A percentile compares a stretch with the other conserved stretches of the same genome.
Conservation (phyloP, 164 flowering plant species). For the Macadamia tetraphylla region DNA sequence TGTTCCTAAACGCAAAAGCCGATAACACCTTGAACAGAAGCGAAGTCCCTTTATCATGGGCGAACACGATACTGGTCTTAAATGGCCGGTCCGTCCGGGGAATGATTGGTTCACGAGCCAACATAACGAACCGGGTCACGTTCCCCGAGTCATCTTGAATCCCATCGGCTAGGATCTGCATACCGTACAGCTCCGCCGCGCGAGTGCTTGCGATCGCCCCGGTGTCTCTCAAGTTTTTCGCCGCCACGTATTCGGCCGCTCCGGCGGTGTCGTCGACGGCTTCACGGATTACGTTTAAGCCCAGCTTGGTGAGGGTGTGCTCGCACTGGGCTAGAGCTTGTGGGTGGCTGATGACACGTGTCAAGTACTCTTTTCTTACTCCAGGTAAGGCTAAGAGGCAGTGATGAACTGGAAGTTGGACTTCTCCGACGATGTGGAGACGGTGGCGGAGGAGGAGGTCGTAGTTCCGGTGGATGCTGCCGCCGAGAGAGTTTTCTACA, state of each 20-base stretch:
- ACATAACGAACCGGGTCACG: conserved; percentile 71
- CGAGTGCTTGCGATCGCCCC: conserved; percentile 67
- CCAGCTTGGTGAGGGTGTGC: conserved; percentile 50
- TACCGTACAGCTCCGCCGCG: conserved; percentile 64
- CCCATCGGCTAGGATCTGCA: conserved; percentile 49
- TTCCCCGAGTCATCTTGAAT: conserved; percentile 65
- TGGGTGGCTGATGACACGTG: conserved; percentile 62
- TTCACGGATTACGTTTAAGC: conserved; percentile 47
- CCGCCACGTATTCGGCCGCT: conserved; percentile 61
- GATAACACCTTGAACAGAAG: conserved; percentile 65
- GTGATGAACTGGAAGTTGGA: conserved; percentile 66
- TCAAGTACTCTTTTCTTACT: conserved; percentile 43
- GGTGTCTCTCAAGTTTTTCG: conserved; percentile 53
- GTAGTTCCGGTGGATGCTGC: conserved; percentile 68
- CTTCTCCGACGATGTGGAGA: conserved; percentile 76
- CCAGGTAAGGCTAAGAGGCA: conserved; percentile 72
- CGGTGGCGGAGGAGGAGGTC: conserved; percentile 77
- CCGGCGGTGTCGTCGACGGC: conserved; percentile 79
- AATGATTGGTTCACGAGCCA: conserved; percentile 72
- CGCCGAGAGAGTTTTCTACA: conserved; percentile 67
- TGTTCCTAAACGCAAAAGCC: conserved; percentile 70
- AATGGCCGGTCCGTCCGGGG: conserved; percentile 70
- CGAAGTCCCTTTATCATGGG: conserved; percentile 58
- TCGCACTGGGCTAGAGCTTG: conserved; percentile 73
- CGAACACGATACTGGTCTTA: conserved; percentile 78